These are phyloP conservation scores for Acmispon strigosus DNA, from an alignment of 306 rosid species.

Conservation along the genomic window DNA sequence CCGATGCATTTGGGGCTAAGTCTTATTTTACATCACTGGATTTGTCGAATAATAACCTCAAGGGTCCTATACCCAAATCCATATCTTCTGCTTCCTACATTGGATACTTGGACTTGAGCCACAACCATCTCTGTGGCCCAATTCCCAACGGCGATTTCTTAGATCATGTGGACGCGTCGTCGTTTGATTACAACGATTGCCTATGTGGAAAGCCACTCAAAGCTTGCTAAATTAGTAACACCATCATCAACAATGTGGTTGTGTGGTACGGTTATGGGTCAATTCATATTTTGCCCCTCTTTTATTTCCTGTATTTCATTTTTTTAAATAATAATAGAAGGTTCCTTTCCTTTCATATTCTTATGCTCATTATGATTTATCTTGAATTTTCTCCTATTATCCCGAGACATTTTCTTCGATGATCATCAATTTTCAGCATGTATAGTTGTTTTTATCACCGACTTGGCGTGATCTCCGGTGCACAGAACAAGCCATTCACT, in stretches of 20 bases:
- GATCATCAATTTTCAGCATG: no score
- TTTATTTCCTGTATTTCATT: background rate
- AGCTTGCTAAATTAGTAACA: conserved; percentile 32
- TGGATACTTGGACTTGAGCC: conserved; percentile 74
- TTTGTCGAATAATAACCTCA: conserved; percentile 46
- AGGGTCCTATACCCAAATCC: conserved; percentile 54
- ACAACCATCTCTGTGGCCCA: conserved; percentile 69
- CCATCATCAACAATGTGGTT: background rate
- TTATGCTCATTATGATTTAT: background rate
- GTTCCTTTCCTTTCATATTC: background rate
- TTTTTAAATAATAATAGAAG: conserved; percentile 3
- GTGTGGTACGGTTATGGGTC: background rate
- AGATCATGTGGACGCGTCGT: conserved; percentile 56
- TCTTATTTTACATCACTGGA: conserved; percentile 64
- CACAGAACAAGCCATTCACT: conserved; percentile 1
- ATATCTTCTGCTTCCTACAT: conserved; percentile 45
- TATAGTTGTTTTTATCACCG: background rate
- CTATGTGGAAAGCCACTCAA: conserved; percentile 81
- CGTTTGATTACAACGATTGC: conserved; percentile 60
- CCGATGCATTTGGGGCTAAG: conserved; percentile 42
- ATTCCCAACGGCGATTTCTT: conserved; percentile 50
- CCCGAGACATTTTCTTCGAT: background rate
- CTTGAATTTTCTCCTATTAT: background rate
- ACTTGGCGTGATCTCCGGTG: background rate
- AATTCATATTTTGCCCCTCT: background rate